A percentile compares a stretch with the other conserved stretches of the same genome.
phyloP scores from a whole-genome alignment of 352 stramenopile genomes.

The Phytophthora palmivora region DNA sequence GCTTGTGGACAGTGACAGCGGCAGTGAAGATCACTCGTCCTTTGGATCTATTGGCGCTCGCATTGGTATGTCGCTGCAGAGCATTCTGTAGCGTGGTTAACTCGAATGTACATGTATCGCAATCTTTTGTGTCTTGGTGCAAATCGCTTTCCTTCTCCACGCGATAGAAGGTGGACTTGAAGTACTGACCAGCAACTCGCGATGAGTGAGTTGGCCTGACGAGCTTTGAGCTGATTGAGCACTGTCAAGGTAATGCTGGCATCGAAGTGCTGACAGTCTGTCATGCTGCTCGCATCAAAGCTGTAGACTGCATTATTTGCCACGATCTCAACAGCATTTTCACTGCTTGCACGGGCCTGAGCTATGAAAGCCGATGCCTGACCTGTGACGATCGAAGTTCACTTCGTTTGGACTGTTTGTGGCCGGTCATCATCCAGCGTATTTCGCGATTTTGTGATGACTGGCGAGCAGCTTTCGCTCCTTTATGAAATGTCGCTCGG shows the following conservation, averaged over 20 bases:
- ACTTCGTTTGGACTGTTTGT: conserved; percentile 14
- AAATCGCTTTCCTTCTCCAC: conserved; percentile 15
- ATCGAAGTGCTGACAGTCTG: conserved; percentile 5
- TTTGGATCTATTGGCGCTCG: conserved; percentile 7
- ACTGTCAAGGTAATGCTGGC: no score
- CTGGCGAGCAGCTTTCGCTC: no score
- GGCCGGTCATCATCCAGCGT: neutral
- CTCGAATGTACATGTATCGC: neutral
- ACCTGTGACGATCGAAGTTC: conserved; percentile 11
- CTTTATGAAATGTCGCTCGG: no score
- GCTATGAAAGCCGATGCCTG: conserved; percentile 11
- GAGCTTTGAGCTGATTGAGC: no score
- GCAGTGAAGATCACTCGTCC: neutral
- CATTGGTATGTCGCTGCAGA: conserved; percentile 32
- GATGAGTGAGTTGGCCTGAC: conserved; percentile 5
- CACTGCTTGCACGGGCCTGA: no score
- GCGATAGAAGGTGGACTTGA: conserved; percentile 8
- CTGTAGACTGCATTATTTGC: no score
- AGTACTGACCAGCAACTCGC: conserved; percentile 9
- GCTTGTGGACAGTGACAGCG: conserved; percentile 25
- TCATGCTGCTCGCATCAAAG: no score
- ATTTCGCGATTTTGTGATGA: no score
- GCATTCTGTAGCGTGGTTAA: conserved; percentile 24
- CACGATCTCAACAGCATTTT: neutral
- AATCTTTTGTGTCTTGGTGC: conserved; percentile 14